Evolutionary conservation across 352 stramenopile species (phyloP).

Genomic region (Pythium brachiatum): DNA sequence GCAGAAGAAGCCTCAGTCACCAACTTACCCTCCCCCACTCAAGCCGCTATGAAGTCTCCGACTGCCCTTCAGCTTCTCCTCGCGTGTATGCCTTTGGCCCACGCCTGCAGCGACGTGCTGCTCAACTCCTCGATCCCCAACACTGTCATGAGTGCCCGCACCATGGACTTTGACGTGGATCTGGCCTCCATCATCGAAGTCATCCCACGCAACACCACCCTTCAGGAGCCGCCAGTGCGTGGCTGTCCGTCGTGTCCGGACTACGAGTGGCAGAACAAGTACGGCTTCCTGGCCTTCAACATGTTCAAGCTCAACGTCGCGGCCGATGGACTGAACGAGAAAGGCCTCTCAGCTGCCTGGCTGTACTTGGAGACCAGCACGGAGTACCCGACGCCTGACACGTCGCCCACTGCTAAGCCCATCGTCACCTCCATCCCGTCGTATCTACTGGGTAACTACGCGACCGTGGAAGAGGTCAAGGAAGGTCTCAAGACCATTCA

Average conservation of each 20-base stretch:
- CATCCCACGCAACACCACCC: conserved; percentile 23
- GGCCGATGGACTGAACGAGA: conserved; percentile 29
- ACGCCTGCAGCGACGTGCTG: neutral
- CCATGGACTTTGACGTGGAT: conserved; percentile 12
- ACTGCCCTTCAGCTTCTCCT: neutral
- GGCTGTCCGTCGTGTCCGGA: conserved; percentile 24
- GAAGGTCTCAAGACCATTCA: conserved; percentile 40
- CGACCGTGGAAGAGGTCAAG: conserved; percentile 46
- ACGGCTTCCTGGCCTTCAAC: conserved; percentile 32
- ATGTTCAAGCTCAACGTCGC: conserved; percentile 28
- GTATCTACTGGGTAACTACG: conserved; percentile 67
- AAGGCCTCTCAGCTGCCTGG: conserved; percentile 25
- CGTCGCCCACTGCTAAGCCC: conserved; percentile 20
- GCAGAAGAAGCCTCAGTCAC: no score
- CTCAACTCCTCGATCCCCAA: neutral
- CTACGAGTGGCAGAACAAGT: conserved; percentile 28
- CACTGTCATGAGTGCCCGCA: neutral
- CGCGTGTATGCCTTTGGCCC: neutral
- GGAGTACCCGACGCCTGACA: conserved; percentile 35
- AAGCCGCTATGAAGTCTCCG: neutral
- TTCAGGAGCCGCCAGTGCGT: conserved; percentile 25
- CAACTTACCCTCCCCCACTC: neutral
- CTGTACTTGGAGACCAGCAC: conserved; percentile 20
- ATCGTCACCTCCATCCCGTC: conserved; percentile 54
- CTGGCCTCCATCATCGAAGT: conserved; percentile 27